A percentile compares a stretch with the other conserved stretches of the same genome.
Conservation (phyloP, 305 asterid species). For the Lippia alba region DNA sequence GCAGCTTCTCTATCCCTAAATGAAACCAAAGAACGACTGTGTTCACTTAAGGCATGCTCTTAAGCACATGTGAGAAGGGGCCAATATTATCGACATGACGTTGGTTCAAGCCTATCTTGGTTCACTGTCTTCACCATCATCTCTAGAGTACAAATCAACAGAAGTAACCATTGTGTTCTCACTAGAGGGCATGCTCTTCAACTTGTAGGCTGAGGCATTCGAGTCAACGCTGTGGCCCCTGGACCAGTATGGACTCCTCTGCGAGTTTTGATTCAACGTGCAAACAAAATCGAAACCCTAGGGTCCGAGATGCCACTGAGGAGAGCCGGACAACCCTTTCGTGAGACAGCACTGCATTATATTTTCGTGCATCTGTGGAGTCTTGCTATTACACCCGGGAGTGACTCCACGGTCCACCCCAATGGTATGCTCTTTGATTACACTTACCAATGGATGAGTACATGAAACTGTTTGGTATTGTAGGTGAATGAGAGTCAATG, state of each 20-base stretch:
- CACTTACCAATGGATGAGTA: too few relatives aligned
- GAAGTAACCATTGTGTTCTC: slow-evolving; percentile 44
- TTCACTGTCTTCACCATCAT: slow-evolving; percentile 5
- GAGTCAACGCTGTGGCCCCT: slow-evolving; percentile 38
- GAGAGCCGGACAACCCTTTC: slow-evolving; percentile 41
- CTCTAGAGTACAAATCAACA: slow-evolving; percentile 37
- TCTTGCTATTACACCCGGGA: slow-evolving; percentile 41
- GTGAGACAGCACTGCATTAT: slow-evolving; percentile 37
- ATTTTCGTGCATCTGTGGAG: slow-evolving; percentile 33
- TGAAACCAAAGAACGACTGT: background rate
- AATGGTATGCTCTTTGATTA: slow-evolving; percentile 34
- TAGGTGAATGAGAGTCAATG: slow-evolving; percentile 28
- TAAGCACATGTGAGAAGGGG: slow-evolving; percentile 44
- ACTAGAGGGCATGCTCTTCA: slow-evolving; percentile 40
- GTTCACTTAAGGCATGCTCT: slow-evolving; percentile 31
- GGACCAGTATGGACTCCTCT: slow-evolving; percentile 42
- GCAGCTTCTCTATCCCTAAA: background rate
- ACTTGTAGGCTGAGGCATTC: slow-evolving; percentile 14
- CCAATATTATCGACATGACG: slow-evolving; percentile 40
- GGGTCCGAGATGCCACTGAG: slow-evolving; percentile 34
- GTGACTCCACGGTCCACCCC: slow-evolving; percentile 40
- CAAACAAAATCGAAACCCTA: slow-evolving; percentile 15
- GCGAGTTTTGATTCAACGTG: slow-evolving; percentile 8
- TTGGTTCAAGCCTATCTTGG: slow-evolving; percentile 38
- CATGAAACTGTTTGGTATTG: slow-evolving; percentile 11